Conservation (phyloP, 164 flowering plant species). For the Piper betle region DNA sequence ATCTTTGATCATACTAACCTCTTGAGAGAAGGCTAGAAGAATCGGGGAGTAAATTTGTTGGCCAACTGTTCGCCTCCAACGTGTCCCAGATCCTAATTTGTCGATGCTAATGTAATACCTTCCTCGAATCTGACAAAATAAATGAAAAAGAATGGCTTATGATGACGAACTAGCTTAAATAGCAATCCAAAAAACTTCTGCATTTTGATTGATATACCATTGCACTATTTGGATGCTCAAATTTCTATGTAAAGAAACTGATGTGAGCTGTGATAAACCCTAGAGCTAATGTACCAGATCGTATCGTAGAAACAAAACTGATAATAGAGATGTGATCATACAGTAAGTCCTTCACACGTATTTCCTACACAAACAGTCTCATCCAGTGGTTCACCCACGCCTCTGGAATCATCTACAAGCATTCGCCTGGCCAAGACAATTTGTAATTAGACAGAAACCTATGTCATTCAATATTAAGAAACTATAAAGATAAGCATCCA, state of each 20-base stretch:
- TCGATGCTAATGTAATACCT: slow-evolving; percentile 53
- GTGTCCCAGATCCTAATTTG: slow-evolving; percentile 45
- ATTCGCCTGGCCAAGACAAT: slow-evolving; percentile 32
- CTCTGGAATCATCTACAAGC: slow-evolving; percentile 48
- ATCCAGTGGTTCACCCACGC: slow-evolving; percentile 71
- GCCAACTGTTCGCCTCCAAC: slow-evolving; percentile 64
- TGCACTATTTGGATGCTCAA: background rate
- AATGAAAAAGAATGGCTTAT: background rate
- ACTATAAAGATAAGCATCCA: slow-evolving; percentile 1
- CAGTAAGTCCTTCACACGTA: slow-evolving; percentile 66
- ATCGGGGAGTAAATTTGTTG: slow-evolving; percentile 80
- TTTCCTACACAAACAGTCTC: slow-evolving; percentile 45
- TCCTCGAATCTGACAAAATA: slow-evolving; percentile 52
- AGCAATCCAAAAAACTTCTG: no score
- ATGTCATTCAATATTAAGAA: background rate
- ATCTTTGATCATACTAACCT: slow-evolving; percentile 24
- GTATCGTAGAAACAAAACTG: background rate
- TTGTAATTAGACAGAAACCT: background rate
- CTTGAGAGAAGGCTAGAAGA: slow-evolving; percentile 61
- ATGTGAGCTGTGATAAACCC: background rate
- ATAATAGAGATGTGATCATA: slow-evolving; percentile 11
- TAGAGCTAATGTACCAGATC: background rate
- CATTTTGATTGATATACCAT: background rate
- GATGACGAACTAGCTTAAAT: background rate
- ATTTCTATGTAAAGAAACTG: background rate